Percentiles rank a stretch among this genome's conserved stretches.
Conservation (phyloP, 1,284 basidiomycete species). For the Tylopilus sp. region DNA sequence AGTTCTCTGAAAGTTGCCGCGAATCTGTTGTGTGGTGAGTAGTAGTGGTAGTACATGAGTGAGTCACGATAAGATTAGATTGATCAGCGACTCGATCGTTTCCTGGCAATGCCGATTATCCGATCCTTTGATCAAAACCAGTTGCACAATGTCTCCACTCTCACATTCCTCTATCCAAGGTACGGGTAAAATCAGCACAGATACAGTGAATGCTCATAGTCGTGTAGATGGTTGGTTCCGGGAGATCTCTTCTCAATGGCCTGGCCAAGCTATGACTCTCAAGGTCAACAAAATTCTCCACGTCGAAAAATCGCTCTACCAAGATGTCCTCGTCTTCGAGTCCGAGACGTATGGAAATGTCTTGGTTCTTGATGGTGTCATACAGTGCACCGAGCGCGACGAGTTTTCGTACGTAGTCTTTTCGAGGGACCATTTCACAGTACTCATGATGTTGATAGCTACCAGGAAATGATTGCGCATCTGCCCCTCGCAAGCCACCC, state of each 20-base stretch:
- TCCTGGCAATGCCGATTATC: background rate
- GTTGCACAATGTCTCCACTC: constrained; percentile 40
- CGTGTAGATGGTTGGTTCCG: constrained; percentile 95
- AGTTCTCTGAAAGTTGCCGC: background rate
- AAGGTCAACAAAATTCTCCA: constrained; percentile 98
- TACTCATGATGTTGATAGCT: constrained; percentile 60
- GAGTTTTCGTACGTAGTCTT: constrained; percentile 90
- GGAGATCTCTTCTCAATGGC: constrained; percentile 98
- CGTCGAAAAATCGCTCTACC: constrained; percentile 92
- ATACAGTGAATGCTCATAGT: background rate
- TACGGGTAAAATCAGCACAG: constrained; percentile 8
- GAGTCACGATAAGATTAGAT: background rate
- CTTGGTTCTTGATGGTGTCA: constrained; percentile 94
- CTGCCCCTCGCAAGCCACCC: constrained; percentile 96
- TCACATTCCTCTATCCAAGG: constrained; percentile 46
- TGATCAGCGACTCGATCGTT: too few relatives aligned
- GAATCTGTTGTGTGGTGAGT: too few relatives aligned
- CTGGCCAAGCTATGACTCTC: constrained; percentile 95
- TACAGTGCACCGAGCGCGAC: constrained; percentile 98
- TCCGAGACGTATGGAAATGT: constrained; percentile 97
- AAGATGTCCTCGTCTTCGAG: constrained; percentile 97
- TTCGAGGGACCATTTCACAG: background rate
- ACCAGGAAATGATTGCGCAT: constrained; percentile 99
- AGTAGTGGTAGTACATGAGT: too few relatives aligned
- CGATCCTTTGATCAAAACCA: constrained; percentile 2